A percentile compares a stretch with the other conserved stretches of the same genome.
phyloP scores from a whole-genome alignment of 2,329 filamentous ascomycete species.

The Fusarium multiceps region DNA sequence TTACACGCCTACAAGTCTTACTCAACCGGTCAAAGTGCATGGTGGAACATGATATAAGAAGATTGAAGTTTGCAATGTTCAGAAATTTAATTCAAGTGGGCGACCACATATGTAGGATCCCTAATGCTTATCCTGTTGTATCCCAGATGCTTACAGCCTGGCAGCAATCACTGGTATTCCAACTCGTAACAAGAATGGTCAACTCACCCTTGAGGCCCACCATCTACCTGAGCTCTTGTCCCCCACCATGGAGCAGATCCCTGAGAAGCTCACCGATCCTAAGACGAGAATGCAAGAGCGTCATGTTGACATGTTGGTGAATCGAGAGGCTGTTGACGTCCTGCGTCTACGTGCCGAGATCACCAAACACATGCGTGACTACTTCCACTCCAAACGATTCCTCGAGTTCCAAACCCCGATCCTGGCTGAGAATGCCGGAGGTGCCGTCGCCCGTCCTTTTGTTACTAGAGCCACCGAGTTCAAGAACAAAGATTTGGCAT shows the following conservation, averaged over 20 bases:
- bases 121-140: constrained; percentile 31
- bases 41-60: constrained; percentile 49
- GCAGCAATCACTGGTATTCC: constrained; percentile 77
- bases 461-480: constrained; percentile 83
- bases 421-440: constrained; percentile 83
- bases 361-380: constrained; percentile 77
- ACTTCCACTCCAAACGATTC: constrained; percentile 78
- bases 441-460: constrained; percentile 88
- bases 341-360: constrained; percentile 80
- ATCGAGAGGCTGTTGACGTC: constrained; percentile 73
- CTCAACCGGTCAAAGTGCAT: constrained; percentile 70
- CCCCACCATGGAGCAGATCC: constrained; percentile 83
- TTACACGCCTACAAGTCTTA: constrained; percentile 79
- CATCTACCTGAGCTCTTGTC: constrained; percentile 77
- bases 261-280: constrained; percentile 74
- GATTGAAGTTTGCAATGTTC: constrained; percentile 66
- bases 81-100: constrained; percentile 78
- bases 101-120: constrained; percentile 81
- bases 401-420: constrained; percentile 93
- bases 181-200: constrained; percentile 75
- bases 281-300: constrained; percentile 80
- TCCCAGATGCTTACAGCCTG: constrained; percentile 44
- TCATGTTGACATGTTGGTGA: constrained; percentile 88
- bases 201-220: constrained; percentile 78
- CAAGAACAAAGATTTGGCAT: constrained; percentile 73